These are phyloP conservation scores for Torulaspora quercuum DNA, from an alignment of 805 yeast genomes.

Conservation along the genomic window DNA sequence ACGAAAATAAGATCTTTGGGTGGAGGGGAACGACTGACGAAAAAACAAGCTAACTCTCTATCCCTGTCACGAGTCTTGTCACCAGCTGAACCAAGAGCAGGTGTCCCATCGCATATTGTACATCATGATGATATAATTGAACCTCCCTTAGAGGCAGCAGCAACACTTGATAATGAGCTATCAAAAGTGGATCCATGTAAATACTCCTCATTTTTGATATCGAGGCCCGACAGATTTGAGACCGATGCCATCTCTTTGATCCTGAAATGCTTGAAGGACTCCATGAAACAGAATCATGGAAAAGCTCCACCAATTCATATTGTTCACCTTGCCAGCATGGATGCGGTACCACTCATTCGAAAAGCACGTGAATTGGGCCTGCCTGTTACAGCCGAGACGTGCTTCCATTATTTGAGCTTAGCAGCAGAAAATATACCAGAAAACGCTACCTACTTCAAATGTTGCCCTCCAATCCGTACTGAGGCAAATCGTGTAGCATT, in stretches of 20 bases:
- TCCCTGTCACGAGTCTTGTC: slow-evolving; percentile 54
- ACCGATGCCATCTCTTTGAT: slow-evolving; percentile 76
- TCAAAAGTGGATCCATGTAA: slow-evolving; percentile 54
- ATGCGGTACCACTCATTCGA: slow-evolving; percentile 70
- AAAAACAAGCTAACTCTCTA: slow-evolving; percentile 50
- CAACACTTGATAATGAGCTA: slow-evolving; percentile 40
- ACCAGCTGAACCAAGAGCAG: slow-evolving; percentile 57
- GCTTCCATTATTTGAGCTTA: slow-evolving; percentile 85
- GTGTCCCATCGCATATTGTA: slow-evolving; percentile 39
- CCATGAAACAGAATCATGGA: slow-evolving; percentile 30
- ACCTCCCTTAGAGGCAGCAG: slow-evolving; percentile 46
- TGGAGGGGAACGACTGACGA: slow-evolving; percentile 39
- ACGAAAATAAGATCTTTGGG: slow-evolving; percentile 17
- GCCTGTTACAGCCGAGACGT: slow-evolving; percentile 83
- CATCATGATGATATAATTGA: slow-evolving; percentile 28
- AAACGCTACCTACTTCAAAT: slow-evolving; percentile 79
- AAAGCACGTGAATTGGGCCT: slow-evolving; percentile 58
- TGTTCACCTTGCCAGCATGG: slow-evolving; percentile 84
- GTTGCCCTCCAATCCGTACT: slow-evolving; percentile 91
- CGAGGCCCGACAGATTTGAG: slow-evolving; percentile 87
- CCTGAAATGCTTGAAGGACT: slow-evolving; percentile 52
- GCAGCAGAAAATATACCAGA: slow-evolving; percentile 74
- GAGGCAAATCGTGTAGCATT: slow-evolving; percentile 64
- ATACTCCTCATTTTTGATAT: slow-evolving; percentile 70
- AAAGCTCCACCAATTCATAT: slow-evolving; percentile 71